Base-by-base conservation (phyloP, 1,284 basidiomycete species). In the Pyrrhoderma lamaoense region DNA sequence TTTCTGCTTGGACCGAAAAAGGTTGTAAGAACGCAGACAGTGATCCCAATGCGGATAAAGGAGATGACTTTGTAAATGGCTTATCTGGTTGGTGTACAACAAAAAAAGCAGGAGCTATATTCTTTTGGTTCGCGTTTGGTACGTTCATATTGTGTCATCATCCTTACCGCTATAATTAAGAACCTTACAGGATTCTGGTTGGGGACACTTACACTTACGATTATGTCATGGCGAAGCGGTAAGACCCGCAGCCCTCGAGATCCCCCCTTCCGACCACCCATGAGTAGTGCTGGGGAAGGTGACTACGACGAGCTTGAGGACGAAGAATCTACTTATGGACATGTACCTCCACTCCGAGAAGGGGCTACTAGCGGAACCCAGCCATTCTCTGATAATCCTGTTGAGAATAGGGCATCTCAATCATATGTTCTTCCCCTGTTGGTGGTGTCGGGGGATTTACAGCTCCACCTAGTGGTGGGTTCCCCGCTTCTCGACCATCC, bases 101-200 rank as follows among this genome's bases (percentile, higher is more conserved):
- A 5, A 93, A 94, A 70, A 91, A 90, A 62, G 91, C 92, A 2
- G 87, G 77, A 0, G 79, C 79, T 5, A 78, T 93, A 49, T 93
- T 95, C 67, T 85, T 92, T 64, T 93, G 91, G 92, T 65, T 91
- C n/a, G 71, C 77, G 1, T 85, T 87, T 51, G 74, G 84, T 85
- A 55, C 47, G 65, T 64, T 13, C 11, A 37, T 18, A 42, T 34
- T 14, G 43, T 13, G 49, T 19, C 16, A 13, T 40, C 51, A 11
- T 38, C 9, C 27, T 14, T 39, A 8, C 40, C 58, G 31, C 49
- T 39, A 48, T 45, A 13, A 34, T 55, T 36, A 43, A 46, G 47
- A 14, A 37, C 48, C 31, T 36, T 56, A 3, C 42, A 85, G 86
- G 67, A 13, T 82, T 80, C 63, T 89, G 86, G 85, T 65, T 68